Evolutionary conservation across 371 early-diverging fungal species (phyloP).

Genomic region (Mucor ambiguus): DNA sequence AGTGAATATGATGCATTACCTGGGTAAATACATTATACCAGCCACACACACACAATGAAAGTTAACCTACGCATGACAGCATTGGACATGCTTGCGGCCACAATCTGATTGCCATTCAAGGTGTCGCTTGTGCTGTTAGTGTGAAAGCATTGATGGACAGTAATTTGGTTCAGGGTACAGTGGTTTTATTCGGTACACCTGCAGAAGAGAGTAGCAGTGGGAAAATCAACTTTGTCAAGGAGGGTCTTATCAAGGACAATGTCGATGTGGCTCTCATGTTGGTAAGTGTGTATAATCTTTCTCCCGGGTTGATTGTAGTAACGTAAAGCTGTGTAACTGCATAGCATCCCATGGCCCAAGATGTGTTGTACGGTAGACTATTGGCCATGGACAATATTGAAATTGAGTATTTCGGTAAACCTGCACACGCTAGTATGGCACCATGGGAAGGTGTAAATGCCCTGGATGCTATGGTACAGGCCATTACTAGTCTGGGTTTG

Average conservation of each 20-base stretch:
- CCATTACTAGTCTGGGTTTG: conserved; percentile 61
- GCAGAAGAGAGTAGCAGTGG: conserved; percentile 77
- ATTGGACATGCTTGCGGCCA: conserved; percentile 73
- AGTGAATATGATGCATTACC: conserved; percentile 73
- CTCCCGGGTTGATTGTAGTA: neutral
- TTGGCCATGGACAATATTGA: conserved; percentile 48
- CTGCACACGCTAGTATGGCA: conserved; percentile 61
- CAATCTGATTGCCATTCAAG: conserved; percentile 72
- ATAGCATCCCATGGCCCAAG: conserved; percentile 1
- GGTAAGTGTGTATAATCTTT: neutral
- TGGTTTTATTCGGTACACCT: conserved; percentile 80
- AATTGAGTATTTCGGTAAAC: conserved; percentile 63
- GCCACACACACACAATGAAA: neutral
- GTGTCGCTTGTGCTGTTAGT: conserved; percentile 68
- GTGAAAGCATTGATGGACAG: conserved; percentile 55
- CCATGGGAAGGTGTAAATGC: conserved; percentile 77
- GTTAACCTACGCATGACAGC: conserved; percentile 7
- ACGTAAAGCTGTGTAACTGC: neutral
- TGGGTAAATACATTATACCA: conserved; percentile 28
- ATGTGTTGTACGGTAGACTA: neutral
- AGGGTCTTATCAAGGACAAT: conserved; percentile 58
- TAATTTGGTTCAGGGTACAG: conserved; percentile 54
- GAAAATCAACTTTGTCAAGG: conserved; percentile 68
- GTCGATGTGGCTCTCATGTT: conserved; percentile 78
- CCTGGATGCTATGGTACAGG: conserved; percentile 66